Evolutionary conservation across 2,329 filamentous ascomycete genomes (phyloP).

Genomic region (Cladosporium sp.): DNA sequence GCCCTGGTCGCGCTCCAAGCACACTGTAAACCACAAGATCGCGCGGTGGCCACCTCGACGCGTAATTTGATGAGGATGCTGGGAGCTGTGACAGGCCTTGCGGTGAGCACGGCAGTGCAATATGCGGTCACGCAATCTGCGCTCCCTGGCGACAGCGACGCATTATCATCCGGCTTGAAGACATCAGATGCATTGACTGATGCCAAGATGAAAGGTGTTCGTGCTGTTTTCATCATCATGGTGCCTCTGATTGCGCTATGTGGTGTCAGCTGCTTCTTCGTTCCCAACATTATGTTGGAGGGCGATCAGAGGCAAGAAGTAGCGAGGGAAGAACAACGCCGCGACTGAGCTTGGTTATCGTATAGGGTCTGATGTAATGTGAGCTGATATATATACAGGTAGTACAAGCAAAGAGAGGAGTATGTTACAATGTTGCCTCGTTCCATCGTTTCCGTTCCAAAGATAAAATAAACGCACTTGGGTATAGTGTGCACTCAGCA

Average conservation of each 20-base stretch:
- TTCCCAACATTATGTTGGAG: not conserved
- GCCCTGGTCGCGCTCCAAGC: conserved; percentile 7
- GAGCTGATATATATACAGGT: not conserved
- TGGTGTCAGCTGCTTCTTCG: conserved; percentile 2
- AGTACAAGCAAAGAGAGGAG: not conserved
- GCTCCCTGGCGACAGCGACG: not conserved
- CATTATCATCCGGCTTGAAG: not conserved
- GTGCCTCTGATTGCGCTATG: conserved; percentile 1
- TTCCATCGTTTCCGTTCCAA: not conserved
- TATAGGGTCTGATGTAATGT: not conserved
- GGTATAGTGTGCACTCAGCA: conserved; percentile 8
- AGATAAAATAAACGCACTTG: not conserved
- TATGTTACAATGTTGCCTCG: not conserved
- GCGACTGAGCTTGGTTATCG: not conserved
- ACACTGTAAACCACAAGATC: conserved; percentile 4
- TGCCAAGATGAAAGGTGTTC: conserved; percentile 5
- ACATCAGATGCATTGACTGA: not conserved
- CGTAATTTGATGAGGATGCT: conserved; percentile 9
- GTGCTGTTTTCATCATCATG: conserved; percentile 10
- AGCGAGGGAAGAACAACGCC: not conserved
- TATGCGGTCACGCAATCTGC: conserved; percentile 1
- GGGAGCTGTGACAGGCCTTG: conserved; percentile 5
- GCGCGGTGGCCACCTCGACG: not conserved
- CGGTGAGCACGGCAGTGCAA: conserved; percentile 6
- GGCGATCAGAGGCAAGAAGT: not conserved